Base-by-base conservation (phyloP, 2,329 filamentous ascomycete species). In the Purpureocillium takamizusanense region DNA sequence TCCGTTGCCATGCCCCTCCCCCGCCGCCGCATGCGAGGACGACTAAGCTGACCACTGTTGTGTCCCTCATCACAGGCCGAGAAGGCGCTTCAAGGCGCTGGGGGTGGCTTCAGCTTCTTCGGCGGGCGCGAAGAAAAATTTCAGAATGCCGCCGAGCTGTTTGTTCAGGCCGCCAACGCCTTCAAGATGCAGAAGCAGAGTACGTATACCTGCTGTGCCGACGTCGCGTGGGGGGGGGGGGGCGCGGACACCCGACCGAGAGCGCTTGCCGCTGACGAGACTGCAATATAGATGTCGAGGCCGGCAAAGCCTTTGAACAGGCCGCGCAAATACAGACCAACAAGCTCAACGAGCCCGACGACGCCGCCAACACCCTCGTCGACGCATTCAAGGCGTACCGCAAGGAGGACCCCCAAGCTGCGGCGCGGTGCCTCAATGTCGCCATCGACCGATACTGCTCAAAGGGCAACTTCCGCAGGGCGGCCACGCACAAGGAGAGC, bases 371-470 rank as follows among this genome's bases (percentile, higher is more conserved):
- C 63, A 83, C 83, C 35, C 69, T 88, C 44, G 78, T 83, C 53
- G 89, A 97, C 60, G 92, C 92, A 37, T 97, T 89, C 75, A 95
- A 97, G 70, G 83, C 87, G 43, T 97, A 95, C 67, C 77, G 83
- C 53, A 94, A 88, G 64, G 80, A 84, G 38, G 80, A 86, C 52
- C 88, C 88, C 15, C 73, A 86, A 56, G 83, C 90, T 53, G 90
- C 89, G 13, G 86, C 83, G 32, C 72, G 86, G 44, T 88, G 86
- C 54, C 69, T 95, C 40, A 78, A 87, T 47, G 67, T 80, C 47
- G 84, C 88, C 31, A 87, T 97, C 57, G 71, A 79, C 41, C 85
- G 92, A 59, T 97, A 94, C 64, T 90, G 86, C 51, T 66, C 77
- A 50, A 89, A 88, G 64, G 89, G 89, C 45, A 95, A 95, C 63